A percentile compares a stretch with the other conserved stretches of the same genome.
These are phyloP conservation scores for Rossbeevera mucosa DNA, from an alignment of 768 basidiomycete species.

Conservation along the genomic window DNA sequence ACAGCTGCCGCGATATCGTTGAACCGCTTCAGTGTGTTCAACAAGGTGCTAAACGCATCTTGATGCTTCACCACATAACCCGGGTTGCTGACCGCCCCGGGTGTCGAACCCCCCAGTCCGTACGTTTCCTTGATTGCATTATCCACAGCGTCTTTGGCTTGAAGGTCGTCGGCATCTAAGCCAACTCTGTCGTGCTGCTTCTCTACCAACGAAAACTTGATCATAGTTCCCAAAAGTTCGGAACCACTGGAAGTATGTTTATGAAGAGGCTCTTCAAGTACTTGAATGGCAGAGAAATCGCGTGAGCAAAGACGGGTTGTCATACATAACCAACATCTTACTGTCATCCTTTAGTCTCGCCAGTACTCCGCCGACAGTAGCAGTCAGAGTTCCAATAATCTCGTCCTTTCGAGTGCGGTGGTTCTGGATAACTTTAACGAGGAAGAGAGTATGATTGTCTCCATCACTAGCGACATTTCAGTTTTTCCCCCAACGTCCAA, in stretches of 20 bases:
- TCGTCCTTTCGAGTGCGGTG: background rate
- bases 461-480: background rate
- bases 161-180: background rate
- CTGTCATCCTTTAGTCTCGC: background rate
- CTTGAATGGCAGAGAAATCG: background rate
- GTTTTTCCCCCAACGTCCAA: too few species aligned
- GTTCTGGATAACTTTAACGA: background rate
- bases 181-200: too few species aligned
- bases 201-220: background rate
- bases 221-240: background rate
- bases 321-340: background rate
- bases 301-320: background rate
- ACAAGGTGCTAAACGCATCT: background rate
- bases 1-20: background rate
- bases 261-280: background rate
- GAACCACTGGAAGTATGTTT: background rate
- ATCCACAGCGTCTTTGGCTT: background rate
- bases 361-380: background rate
- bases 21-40: background rate
- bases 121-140: background rate
- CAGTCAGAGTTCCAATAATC: background rate
- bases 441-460: background rate
- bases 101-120: background rate
- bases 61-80: background rate
- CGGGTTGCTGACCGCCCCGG: background rate